Evolutionary conservation across 2,329 filamentous ascomycete genomes (phyloP), one percentile per base, ranked within the genome.

Genomic region (Trichoderma atroviride): DNA sequence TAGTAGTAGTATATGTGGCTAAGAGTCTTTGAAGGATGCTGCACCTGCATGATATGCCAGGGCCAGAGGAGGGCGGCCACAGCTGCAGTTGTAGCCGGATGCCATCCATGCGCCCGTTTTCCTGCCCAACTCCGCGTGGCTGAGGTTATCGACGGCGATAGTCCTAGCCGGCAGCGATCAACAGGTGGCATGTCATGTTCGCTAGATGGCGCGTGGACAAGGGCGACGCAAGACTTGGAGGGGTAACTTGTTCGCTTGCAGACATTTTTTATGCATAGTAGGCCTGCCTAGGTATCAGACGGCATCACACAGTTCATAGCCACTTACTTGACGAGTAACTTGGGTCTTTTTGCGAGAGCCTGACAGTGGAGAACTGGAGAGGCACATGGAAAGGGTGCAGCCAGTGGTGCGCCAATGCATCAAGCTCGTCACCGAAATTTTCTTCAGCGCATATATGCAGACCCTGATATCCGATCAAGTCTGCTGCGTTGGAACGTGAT

Each of bases 11-110:
- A 19, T 47, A 61, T 67, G 31, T 67, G 69, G 70, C 55, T 64
- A 60, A 43, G 16, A 71, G 65, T 22, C 33, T 35, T 35, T 3
- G 50, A 33, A 55, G 62, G 56, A 61, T 61, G 61, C 40, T 55
- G 11, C 55, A 70, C 68, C 52, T 68, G 68, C 64, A 68, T 68
- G 33, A 64, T 52, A 71, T 63, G 65, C 69, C 70, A 71, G 70
- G 69, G 65, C 64, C 27, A 11, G 31, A 63, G 56, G 58, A 43
- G 35, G 37, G 37, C 13, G 33, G 52, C 19, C 40, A 37, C 60
- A 33, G 53, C 56, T 57, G 62, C 52, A 35, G 62, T 37, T 14
- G 33, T 37, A 37, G 62, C 35, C 35, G 47, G 53, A 66, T n/a
- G 62, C 62, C 24, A 57, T 37, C 37, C 62, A 66, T 33, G 37